Conservation (phyloP, 768 basidiomycete genomes). For the Leccinellum luteum region DNA sequence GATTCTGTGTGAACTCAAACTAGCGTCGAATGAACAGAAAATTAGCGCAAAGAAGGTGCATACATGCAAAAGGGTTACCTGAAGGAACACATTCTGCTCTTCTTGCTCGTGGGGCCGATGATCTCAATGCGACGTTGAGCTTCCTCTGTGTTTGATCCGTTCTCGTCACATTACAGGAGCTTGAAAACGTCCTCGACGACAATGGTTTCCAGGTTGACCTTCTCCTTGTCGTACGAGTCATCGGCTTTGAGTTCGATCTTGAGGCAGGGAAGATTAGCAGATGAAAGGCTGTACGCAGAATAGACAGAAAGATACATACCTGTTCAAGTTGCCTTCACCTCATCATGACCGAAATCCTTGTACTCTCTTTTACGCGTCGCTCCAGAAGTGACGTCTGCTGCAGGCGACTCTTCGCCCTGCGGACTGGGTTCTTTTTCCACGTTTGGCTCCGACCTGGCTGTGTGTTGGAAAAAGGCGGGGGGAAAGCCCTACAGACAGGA, state of each 20-base stretch:
- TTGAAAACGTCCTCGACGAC: slow-evolving; percentile 96
- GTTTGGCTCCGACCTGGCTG: slow-evolving; percentile 37
- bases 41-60: background rate
- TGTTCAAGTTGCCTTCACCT: slow-evolving; percentile 48
- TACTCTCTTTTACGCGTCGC: slow-evolving; percentile 75
- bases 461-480: slow-evolving; percentile 52
- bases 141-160: slow-evolving; percentile 75
- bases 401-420: slow-evolving; percentile 45
- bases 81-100: slow-evolving; percentile 88
- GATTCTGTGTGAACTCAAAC: no score
- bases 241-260: slow-evolving; percentile 88
- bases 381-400: slow-evolving; percentile 18
- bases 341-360: slow-evolving; percentile 80
- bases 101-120: slow-evolving; percentile 91
- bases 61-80: slow-evolving; percentile 44
- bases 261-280: background rate
- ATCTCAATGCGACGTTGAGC: slow-evolving; percentile 81
- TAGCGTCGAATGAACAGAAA: no score
- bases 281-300: background rate
- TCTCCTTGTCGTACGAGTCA: slow-evolving; percentile 97
- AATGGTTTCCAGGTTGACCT: slow-evolving; percentile 97
- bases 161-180: slow-evolving; percentile 86
- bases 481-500: slow-evolving; percentile 27
- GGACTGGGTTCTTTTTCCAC: slow-evolving; percentile 69
- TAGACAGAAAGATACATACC: slow-evolving; percentile 44